Percentiles rank a stretch among this genome's conserved stretches.
Conservation (phyloP, 164 flowering plant genomes). For the Stephania cephalantha region DNA sequence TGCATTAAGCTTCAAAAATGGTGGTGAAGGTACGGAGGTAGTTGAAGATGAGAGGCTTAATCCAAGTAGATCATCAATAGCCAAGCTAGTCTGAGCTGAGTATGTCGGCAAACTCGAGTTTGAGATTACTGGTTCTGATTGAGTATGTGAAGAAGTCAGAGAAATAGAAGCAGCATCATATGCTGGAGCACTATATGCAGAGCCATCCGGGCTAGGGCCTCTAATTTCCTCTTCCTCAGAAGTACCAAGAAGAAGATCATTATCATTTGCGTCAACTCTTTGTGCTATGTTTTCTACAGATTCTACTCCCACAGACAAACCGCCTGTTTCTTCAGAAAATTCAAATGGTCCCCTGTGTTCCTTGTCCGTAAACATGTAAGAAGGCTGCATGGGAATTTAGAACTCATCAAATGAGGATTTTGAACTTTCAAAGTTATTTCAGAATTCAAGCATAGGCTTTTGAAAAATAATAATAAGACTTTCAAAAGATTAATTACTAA, state of each 20-base stretch:
- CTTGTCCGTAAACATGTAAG: conserved; percentile 96
- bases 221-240: conserved; percentile 75
- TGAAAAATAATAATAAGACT: neutral
- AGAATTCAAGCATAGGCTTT: conserved; percentile 4
- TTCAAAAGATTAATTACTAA: neutral
- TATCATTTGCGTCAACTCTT: conserved; percentile 80
- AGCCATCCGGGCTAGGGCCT: conserved; percentile 47
- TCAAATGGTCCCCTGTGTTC: conserved; percentile 93
- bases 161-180: conserved; percentile 37
- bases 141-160: conserved; percentile 26
- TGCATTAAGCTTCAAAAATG: conserved; percentile 63
- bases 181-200: conserved; percentile 73
- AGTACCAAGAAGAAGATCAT: conserved; percentile 73
- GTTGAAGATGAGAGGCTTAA: conserved; percentile 34
- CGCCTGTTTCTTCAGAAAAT: conserved; percentile 82
- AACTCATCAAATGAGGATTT: neutral
- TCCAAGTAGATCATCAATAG: conserved; percentile 72
- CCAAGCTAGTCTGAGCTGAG: conserved; percentile 39
- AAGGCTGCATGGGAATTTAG: conserved; percentile 54
- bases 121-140: conserved; percentile 34
- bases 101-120: conserved; percentile 26
- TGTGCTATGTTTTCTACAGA: conserved; percentile 43
- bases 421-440: conserved; percentile 13
- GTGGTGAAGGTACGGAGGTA: conserved; percentile 35
- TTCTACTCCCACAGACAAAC: conserved; percentile 62